A percentile compares a stretch with the other conserved stretches of the same genome.
phyloP scores from a whole-genome alignment of 2,329 filamentous ascomycete genomes.

The Parastagonospora nodorum region DNA sequence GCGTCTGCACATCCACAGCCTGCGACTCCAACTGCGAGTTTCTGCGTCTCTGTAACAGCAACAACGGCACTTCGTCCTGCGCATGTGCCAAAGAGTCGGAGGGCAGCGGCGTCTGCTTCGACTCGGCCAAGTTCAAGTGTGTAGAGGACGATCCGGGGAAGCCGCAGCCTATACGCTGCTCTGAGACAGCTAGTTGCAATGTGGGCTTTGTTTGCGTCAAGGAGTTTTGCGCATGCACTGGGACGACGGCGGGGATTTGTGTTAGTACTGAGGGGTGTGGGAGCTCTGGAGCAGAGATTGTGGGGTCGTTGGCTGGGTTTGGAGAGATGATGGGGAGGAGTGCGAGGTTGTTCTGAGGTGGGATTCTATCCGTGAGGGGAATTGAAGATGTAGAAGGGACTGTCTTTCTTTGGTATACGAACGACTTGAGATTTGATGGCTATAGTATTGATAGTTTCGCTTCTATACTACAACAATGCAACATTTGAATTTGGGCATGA shows the following conservation, averaged over 20 bases:
- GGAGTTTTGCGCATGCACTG: slow-evolving; percentile 19
- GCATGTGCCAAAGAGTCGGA: slow-evolving; percentile 32
- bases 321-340: slow-evolving; percentile 16
- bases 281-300: slow-evolving; percentile 10
- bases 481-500: background rate
- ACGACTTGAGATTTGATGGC: background rate
- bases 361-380: background rate
- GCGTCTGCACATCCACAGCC: slow-evolving; percentile 34
- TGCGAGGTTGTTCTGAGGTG: slow-evolving; percentile 2
- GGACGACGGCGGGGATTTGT: slow-evolving; percentile 20
- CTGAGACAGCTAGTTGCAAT: slow-evolving; percentile 10
- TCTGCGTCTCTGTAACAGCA: slow-evolving; percentile 24
- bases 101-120: slow-evolving; percentile 37
- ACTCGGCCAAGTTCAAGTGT: slow-evolving; percentile 23
- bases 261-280: slow-evolving; percentile 26
- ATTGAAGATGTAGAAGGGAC: background rate
- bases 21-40: slow-evolving; percentile 38
- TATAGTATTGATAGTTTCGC: slow-evolving; percentile 1
- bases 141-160: slow-evolving; percentile 5
- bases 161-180: slow-evolving; percentile 5
- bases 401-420: background rate
- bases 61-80: slow-evolving; percentile 24
- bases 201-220: slow-evolving; percentile 24
- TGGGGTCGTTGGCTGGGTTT: slow-evolving; percentile 18
- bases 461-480: slow-evolving; percentile 1